These are phyloP conservation scores for Tothia fuscella DNA, from an alignment of 2,329 filamentous ascomycete genomes.

Conservation along the genomic window DNA sequence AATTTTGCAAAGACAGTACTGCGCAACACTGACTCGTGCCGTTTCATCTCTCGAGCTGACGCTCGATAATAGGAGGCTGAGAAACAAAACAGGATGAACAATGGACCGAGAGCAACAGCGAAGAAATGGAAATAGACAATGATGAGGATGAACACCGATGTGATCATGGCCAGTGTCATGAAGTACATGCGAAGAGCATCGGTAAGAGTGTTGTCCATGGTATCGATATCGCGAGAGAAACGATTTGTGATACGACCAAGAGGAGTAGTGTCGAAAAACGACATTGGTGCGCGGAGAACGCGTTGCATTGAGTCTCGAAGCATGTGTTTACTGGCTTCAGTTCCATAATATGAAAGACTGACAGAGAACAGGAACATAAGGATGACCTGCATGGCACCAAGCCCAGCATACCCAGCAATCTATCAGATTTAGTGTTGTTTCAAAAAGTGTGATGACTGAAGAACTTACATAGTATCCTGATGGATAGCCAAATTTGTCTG, in stretches of 20 bases:
- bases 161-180: constrained; percentile 69
- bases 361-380: constrained; percentile 75
- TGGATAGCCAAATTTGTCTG: constrained; percentile 56
- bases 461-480: constrained; percentile 60
- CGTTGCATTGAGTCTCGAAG: constrained; percentile 67
- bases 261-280: constrained; percentile 95
- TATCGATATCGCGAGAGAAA: constrained; percentile 89
- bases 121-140: constrained; percentile 96
- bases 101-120: constrained; percentile 52
- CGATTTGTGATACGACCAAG: constrained; percentile 92
- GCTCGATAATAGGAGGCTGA: constrained; percentile 80
- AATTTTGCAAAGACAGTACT: constrained; percentile 87
- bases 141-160: constrained; percentile 76
- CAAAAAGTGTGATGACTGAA: constrained; percentile 7
- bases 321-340: constrained; percentile 70
- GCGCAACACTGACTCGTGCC: constrained; percentile 79
- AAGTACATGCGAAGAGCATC: constrained; percentile 91
- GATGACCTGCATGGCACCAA: constrained; percentile 59
- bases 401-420: constrained; percentile 55
- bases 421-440: constrained; percentile 23
- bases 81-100: constrained; percentile 68
- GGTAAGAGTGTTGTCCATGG: constrained; percentile 86
- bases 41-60: constrained; percentile 87
- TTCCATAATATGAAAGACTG: constrained; percentile 65
- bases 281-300: constrained; percentile 60